Evolutionary conservation across 2,329 filamentous ascomycete species (phyloP).

Genomic region (Aphanocladium album): DNA sequence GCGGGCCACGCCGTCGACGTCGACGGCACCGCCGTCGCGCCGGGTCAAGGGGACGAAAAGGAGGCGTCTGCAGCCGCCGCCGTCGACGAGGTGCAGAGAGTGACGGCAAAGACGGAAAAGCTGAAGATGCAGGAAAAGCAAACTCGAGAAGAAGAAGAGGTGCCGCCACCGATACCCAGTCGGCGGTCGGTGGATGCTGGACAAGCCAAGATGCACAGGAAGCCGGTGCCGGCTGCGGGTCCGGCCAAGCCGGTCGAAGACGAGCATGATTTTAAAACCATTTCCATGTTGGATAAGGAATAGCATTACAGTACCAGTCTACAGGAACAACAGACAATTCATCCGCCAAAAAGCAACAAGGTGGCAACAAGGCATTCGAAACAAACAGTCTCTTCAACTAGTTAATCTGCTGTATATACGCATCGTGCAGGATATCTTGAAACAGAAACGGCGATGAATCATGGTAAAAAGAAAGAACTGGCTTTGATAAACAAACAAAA

Average conservation of each 20-base stretch:
- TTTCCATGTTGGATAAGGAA: not conserved
- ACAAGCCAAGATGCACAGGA: conserved; percentile 1
- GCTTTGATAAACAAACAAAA: conserved; percentile 1
- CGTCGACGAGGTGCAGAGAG: not conserved
- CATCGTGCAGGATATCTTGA: not conserved
- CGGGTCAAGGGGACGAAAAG: not conserved
- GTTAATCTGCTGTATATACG: no score
- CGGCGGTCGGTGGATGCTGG: not conserved
- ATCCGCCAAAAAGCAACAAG: no score
- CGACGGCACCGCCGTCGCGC: conserved; percentile 17
- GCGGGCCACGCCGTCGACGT: conserved; percentile 29
- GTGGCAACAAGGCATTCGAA: no score
- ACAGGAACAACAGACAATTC: no score
- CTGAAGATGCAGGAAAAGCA: not conserved
- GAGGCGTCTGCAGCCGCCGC: not conserved
- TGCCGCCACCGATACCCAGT: conserved; percentile 1
- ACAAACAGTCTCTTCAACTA: no score
- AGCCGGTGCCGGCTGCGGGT: conserved; percentile 1
- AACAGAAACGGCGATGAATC: not conserved
- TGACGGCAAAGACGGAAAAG: not conserved
- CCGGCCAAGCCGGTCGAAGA: not conserved
- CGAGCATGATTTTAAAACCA: not conserved
- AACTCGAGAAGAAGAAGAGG: not conserved
- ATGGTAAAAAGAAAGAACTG: not conserved
- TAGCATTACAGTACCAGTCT: not conserved